Evolutionary conservation across 768 basidiomycete genomes (phyloP).

Genomic region (Chalciporus pseudorubinellus): DNA sequence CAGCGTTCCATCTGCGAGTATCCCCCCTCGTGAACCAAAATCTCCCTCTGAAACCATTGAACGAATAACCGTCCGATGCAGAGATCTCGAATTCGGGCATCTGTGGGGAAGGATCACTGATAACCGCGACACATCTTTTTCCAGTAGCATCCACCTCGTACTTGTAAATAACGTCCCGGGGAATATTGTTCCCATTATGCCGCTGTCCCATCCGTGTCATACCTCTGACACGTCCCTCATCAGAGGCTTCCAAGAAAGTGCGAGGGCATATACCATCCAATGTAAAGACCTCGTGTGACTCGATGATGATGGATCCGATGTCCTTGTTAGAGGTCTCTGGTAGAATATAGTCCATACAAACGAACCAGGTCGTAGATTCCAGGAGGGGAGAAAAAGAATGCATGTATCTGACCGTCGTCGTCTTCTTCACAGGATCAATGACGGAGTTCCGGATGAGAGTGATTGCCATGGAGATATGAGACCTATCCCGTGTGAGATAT

Average conservation of each 20-base stretch:
- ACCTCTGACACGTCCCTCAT: conserved; percentile 16
- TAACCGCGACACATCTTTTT: conserved; percentile 3
- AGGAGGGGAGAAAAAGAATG: conserved; percentile 8
- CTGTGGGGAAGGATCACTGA: conserved; percentile 14
- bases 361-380: conserved; percentile 5
- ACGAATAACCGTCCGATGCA: conserved; percentile 1
- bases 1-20: neutral
- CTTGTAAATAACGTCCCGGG: conserved; percentile 5
- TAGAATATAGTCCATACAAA: conserved; percentile 18
- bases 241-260: conserved; percentile 14
- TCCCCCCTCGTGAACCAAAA: conserved; percentile 13
- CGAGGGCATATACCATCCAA: conserved; percentile 10
- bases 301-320: conserved; percentile 7
- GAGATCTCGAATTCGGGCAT: conserved; percentile 1
- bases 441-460: conserved; percentile 11
- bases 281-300: conserved; percentile 10
- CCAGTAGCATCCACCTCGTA: conserved; percentile 20
- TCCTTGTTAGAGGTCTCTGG: neutral
- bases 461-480: conserved; percentile 6
- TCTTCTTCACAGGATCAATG: conserved; percentile 6
- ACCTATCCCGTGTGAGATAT: conserved; percentile 4
- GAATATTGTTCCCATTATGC: neutral
- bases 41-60: conserved; percentile 14
- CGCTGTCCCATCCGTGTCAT: neutral
- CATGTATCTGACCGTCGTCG: conserved; percentile 24